Conservation (phyloP, 345 rosid genomes). For the Arabis alpina region DNA sequence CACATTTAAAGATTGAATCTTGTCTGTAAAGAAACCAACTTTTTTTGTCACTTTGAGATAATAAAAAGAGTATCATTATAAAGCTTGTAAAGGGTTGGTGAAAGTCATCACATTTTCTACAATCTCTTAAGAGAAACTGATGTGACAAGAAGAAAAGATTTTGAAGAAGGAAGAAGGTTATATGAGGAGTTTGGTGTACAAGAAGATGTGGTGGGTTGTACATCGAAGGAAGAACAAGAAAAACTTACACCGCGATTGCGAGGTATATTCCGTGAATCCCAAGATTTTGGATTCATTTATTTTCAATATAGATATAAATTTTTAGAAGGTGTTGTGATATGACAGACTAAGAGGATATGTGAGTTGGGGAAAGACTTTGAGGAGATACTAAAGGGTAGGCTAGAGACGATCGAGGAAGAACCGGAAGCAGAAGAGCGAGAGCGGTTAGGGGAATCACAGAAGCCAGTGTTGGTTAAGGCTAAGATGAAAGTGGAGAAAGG, state of each 20-base stretch:
- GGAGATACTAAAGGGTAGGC: constrained; percentile 43
- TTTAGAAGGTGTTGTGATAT: constrained; percentile 12
- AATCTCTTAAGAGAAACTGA: constrained; percentile 19
- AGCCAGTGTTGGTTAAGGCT: constrained; percentile 37
- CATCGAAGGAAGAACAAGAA: constrained; percentile 34
- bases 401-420: constrained; percentile 46
- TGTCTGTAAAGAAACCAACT: constrained; percentile 44
- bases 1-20: constrained; percentile 40
- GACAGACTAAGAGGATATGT: constrained; percentile 36
- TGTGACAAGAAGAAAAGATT: constrained; percentile 29
- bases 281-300: constrained; percentile 8
- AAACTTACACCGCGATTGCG: constrained; percentile 27
- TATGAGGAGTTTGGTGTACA: constrained; percentile 40
- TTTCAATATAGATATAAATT: constrained; percentile 1
- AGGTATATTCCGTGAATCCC: constrained; percentile 23
- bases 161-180: constrained; percentile 18
- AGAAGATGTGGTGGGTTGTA: constrained; percentile 45
- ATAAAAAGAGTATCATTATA: constrained; percentile 38
- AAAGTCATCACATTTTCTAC: constrained; percentile 35
- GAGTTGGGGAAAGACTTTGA: constrained; percentile 44
- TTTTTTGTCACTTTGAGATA: constrained; percentile 35
- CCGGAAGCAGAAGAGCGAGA: constrained; percentile 42
- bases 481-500: constrained; percentile 41
- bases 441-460: constrained; percentile 30
- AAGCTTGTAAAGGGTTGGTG: constrained; percentile 39